phyloP scores from a whole-genome alignment of 371 early-diverging fungal species.

The Syncephalastrum monosporum region DNA sequence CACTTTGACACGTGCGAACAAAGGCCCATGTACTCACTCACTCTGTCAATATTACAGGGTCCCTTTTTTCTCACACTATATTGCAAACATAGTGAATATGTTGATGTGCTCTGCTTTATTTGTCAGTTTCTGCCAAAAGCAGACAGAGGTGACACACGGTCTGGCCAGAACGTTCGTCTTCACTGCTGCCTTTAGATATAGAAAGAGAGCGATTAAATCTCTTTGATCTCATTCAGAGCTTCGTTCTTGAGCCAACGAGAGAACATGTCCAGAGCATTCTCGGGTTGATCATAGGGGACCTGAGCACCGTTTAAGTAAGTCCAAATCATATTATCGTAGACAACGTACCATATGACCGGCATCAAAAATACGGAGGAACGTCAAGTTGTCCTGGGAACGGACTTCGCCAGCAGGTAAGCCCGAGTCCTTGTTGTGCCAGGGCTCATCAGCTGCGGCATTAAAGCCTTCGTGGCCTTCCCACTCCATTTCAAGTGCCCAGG shows the following conservation, averaged over 20 bases:
- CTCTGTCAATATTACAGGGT: too few species aligned
- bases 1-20: too few species aligned
- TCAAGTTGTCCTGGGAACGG: slow-evolving; percentile 62
- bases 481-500: slow-evolving; percentile 74
- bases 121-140: too few species aligned
- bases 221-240: slow-evolving; percentile 3
- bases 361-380: slow-evolving; percentile 79
- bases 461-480: slow-evolving; percentile 78
- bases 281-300: slow-evolving; percentile 70
- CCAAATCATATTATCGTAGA: background rate
- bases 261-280: slow-evolving; percentile 55
- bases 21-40: too few species aligned
- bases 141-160: too few species aligned
- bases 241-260: slow-evolving; percentile 51
- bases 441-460: slow-evolving; percentile 53
- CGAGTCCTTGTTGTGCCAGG: slow-evolving; percentile 38
- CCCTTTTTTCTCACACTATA: too few species aligned
- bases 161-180: too few species aligned
- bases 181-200: too few species aligned
- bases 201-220: too few species aligned
- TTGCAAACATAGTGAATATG: too few species aligned
- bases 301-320: slow-evolving; percentile 4
- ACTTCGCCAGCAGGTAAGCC: slow-evolving; percentile 68
- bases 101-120: too few species aligned
- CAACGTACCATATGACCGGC: slow-evolving; percentile 85